Base-by-base conservation (phyloP, 176 grass and related monocot species). In the Carex cristatella region DNA sequence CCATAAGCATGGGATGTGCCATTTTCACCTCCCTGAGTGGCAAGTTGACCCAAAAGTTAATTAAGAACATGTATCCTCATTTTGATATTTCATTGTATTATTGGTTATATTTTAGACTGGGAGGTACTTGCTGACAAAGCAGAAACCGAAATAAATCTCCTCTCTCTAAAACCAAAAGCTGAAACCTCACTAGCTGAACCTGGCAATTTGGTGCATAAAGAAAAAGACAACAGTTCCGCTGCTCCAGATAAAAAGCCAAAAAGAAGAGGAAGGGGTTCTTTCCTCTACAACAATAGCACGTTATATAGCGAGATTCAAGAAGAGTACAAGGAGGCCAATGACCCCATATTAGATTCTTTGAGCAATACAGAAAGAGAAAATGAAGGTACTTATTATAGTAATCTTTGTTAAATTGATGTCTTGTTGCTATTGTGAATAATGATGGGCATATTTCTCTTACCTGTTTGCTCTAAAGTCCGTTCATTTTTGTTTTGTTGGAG, bases 241-340 rank as follows among this genome's bases (percentile, higher is more conserved):
- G 62, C 85, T 82, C 82, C 60, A 2, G 70, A 86, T 37, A 85
- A 87, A 83, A 90, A 87, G 38, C 89, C 95, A 66, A 98, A 88
- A 86, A 90, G 95, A 87, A 91, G 79, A 62, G 95, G 95, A 63
- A 90, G 93, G 71, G 95, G 95, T 58, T 95, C 91, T 10, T 98
- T 98, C 79, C 91, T 98, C 15, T 98, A 95, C 12, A 32, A 93
- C 5, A 92, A 92, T 86, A 93, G 95, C 85, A 90, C 84, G 82
- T 67, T 98, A 19, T 95, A 95, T 86, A 95, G 95, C 46, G 95
- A 98, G 15, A 91, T 89, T 79, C 87, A 85, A 63, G 4, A 86
- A 79, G 84, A 92, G 49, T 65, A 33, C 15, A 14, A 77, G 10
- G 86, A 85, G 33, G 19, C 85, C 33, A 81, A 90, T 83, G 75